phyloP scores from a whole-genome alignment of 371 early-diverging fungal species.

The Mucor piriformis region DNA sequence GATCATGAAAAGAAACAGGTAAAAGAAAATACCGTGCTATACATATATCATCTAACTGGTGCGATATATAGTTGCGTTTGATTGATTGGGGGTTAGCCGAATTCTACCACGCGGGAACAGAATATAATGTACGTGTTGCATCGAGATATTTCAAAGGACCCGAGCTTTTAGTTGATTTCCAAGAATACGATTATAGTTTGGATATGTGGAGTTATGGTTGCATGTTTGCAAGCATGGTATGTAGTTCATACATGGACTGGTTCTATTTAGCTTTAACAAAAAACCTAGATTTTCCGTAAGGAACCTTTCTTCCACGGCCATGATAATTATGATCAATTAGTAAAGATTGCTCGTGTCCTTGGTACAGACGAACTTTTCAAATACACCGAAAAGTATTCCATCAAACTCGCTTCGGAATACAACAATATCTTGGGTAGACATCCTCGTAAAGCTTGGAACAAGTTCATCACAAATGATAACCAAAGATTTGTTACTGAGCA shows the following conservation, averaged over 20 bases:
- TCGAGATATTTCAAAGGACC: conserved; percentile 99
- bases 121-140: conserved; percentile 98
- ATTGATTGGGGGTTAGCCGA: conserved; percentile 99
- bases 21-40: too few relatives aligned
- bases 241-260: background rate
- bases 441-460: conserved; percentile 91
- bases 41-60: too few relatives aligned
- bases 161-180: conserved; percentile 97
- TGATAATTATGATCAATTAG: conserved; percentile 98
- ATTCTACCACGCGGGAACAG: conserved; percentile 97
- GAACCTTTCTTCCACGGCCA: conserved; percentile 99
- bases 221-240: conserved; percentile 96
- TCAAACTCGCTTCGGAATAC: conserved; percentile 87
- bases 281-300: conserved; percentile 83
- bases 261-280: too few relatives aligned
- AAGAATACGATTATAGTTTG: conserved; percentile 97
- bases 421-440: conserved; percentile 86
- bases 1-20: conserved; percentile 92
- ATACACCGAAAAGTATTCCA: conserved; percentile 94
- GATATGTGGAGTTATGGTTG: conserved; percentile 99
- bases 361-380: conserved; percentile 93
- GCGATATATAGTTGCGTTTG: conserved; percentile 92
- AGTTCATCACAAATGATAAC: conserved; percentile 90
- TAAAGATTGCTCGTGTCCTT: conserved; percentile 95
- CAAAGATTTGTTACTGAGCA: conserved; percentile 84